Evolutionary conservation across 164 flowering plant genomes (phyloP).

Genomic region (Pachysandra terminalis): DNA sequence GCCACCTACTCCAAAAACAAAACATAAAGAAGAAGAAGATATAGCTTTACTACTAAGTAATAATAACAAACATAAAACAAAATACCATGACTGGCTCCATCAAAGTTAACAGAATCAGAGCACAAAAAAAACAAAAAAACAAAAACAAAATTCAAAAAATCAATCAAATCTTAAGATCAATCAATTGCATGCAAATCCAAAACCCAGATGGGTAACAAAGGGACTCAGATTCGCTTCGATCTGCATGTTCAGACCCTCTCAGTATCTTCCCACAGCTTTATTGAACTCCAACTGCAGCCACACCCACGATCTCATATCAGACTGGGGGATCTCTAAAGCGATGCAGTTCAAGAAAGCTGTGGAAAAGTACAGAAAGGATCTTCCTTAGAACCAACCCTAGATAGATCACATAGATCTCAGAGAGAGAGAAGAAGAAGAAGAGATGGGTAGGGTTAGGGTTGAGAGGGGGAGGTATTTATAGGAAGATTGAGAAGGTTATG

Average conservation of each 20-base stretch:
- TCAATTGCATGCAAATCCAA: neutral
- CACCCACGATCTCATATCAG: neutral
- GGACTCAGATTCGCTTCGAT: neutral
- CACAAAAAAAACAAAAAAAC: no score
- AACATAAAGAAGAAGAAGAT: no score
- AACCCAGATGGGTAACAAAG: neutral
- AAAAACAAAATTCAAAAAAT: neutral
- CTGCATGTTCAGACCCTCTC: conserved; percentile 24
- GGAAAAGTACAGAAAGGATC: conserved; percentile 37
- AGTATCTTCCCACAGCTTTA: conserved; percentile 53
- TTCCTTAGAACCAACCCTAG: neutral
- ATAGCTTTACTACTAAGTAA: no score
- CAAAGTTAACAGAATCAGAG: no score
- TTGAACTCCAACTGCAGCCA: conserved; percentile 26
- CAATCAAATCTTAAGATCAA: no score
- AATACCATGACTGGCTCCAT: no score
- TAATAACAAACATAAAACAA: no score
- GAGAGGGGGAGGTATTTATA: conserved; percentile 8
- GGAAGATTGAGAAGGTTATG: conserved; percentile 10
- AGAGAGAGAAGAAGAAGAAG: no score
- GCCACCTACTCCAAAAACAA: no score
- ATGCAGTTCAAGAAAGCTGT: conserved; percentile 50
- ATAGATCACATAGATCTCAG: neutral
- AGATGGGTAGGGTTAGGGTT: neutral
- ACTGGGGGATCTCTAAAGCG: neutral